Evolutionary conservation across 805 yeast species (phyloP), one percentile per base, ranked within the genome.

Genomic region (Maudiozyma pseudohumilis): DNA sequence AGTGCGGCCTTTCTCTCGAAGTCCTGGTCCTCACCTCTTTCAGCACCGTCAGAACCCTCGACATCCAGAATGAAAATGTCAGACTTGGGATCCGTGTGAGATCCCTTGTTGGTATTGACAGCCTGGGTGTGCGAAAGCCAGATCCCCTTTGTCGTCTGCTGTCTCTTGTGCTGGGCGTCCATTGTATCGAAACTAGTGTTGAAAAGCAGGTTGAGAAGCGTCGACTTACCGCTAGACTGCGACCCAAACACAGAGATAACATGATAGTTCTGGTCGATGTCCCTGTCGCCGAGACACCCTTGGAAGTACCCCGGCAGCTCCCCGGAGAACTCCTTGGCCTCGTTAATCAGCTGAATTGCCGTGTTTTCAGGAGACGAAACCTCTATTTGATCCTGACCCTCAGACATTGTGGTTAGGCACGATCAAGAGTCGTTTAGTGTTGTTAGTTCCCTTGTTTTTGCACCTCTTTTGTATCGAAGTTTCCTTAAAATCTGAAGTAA

Each of bases 41-140:
- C 98, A 42, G 96, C 73, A 34, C 98, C 97, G 63, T 92, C 98
- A 1, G 96, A 88, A 34, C 98, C 98, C 63, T 92, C 98, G n/a
- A 92, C 97, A 56, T 92, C 98, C 72, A 92, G 72, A 2, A 92
- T 94, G 43, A 85, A 70, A 9, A 86, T 66, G 44, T 75, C 68
- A 11, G 48, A 31, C n/a, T 35, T 35, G 13, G 32, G 24, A 3
- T 34, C 27, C 1, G 17, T 34, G 5, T 47, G 43, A 18, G 42
- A 27, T 29, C 32, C 48, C 17, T 45, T 41, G 9, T 52, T 40
- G 0, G 58, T 44, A 27, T 55, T 53, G 20, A 72, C 59, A 24
- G 56, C 55, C 26, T 63, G 61, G 0, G 83, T 75, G 47, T 69
- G 74, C 2, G 84, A 80, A 43, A 80, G 56, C 88, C 88, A 80